Conservation (phyloP, 1,139 yeast species). For the Pichia sp. region DNA sequence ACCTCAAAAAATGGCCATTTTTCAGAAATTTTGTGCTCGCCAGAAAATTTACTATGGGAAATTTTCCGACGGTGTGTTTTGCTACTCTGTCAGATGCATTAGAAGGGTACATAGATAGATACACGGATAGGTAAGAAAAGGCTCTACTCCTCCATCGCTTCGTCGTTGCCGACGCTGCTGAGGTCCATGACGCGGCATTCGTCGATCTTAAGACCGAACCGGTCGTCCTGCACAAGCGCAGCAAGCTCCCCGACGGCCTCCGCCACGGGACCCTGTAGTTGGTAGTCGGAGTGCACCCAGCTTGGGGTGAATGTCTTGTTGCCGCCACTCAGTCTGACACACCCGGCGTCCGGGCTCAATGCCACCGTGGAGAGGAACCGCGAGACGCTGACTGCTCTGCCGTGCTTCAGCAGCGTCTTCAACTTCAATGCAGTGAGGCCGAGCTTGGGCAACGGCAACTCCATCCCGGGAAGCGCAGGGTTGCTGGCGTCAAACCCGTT, state of each 20-base stretch:
- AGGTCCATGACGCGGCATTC: slow-evolving; percentile 39
- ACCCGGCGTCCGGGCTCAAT: slow-evolving; percentile 47
- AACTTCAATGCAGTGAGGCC: slow-evolving; percentile 64
- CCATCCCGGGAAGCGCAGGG: slow-evolving; percentile 68
- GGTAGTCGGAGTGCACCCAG: slow-evolving; percentile 78
- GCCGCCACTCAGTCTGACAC: slow-evolving; percentile 80
- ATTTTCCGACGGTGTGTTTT: too few relatives aligned
- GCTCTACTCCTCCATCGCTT: slow-evolving; percentile 1
- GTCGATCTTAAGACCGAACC: slow-evolving; percentile 62
- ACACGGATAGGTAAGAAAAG: neutral
- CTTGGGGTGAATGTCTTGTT: slow-evolving; percentile 61
- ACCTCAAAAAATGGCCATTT: too few relatives aligned
- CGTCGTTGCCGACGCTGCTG: too few relatives aligned
- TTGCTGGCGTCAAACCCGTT: slow-evolving; percentile 62
- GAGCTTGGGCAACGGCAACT: slow-evolving; percentile 65
- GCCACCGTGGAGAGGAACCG: slow-evolving; percentile 76
- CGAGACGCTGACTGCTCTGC: slow-evolving; percentile 55
- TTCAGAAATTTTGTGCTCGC: too few relatives aligned
- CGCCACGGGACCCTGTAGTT: slow-evolving; percentile 44
- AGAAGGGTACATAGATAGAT: too few relatives aligned
- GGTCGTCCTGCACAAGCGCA: slow-evolving; percentile 55
- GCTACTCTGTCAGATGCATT: too few relatives aligned
- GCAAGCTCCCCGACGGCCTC: slow-evolving; percentile 52
- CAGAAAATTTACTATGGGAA: too few relatives aligned
- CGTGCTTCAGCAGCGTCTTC: slow-evolving; percentile 57